Base-by-base conservation (phyloP, 495 filamentous ascomycete genomes). In the Bacidia gigantensis region DNA sequence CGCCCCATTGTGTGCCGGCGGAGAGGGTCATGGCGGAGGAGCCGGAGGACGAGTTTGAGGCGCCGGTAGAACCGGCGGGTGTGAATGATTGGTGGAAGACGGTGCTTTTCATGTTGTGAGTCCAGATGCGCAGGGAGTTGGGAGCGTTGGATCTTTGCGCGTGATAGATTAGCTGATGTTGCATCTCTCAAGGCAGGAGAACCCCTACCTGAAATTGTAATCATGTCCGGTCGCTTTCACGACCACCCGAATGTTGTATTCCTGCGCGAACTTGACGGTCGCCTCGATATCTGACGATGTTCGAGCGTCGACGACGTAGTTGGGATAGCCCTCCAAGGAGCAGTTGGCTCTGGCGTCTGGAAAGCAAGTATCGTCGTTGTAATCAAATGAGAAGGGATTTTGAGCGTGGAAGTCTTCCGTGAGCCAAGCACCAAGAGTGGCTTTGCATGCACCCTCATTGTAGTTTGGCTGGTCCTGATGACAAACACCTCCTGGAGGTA, bases 151-250 rank as follows among this genome's bases (percentile, higher is more conserved):
- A 25, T 2, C 52, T 11, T 2, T 35, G n/a, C 51, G 35, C 46
- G 40, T 38, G 43, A 40, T 10, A 23, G 14, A 29, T 20, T 22
- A 42, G 12, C 10, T 0, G 17, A 26, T 3, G 20, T 22, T 32
- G 17, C 26, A 20, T n/a, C n/a, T n/a, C n/a, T n/a, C n/a, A 17
- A 43, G 20, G 35, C 38, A 47, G 25, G 3, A 26, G 18, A 10
- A 51, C 26, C 57, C 52, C 66, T 65, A 29, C 55, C 41, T 3
- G 52, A 32, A 35, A 57, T 69, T n/a, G n/a, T n/a, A n/a, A 51
- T 76, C 76, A 50, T 78, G 75, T 10, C 81, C 82, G 0, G 80
- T 84, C 59, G 83, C 83, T n/a, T 78, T 79, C 35, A 86, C 67
- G 22, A 84, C 66, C 11, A 84, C 57, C 21, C 80, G 74, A 42